Conservation (phyloP, 129 eudicot species). For the Kitagawia praeruptora region DNA sequence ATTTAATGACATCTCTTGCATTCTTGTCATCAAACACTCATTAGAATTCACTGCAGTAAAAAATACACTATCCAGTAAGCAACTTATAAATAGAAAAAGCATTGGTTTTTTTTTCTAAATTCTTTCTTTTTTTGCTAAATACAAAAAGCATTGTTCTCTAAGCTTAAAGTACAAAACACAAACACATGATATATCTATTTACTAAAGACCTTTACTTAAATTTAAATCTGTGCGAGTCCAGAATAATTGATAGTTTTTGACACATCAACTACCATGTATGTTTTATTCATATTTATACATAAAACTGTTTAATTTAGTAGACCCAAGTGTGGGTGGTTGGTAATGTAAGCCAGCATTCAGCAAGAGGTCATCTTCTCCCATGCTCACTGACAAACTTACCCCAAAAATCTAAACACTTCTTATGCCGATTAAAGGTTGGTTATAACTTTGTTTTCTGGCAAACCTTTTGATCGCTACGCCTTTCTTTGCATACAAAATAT, state of each 20-base stretch:
- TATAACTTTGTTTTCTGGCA: neutral
- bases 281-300: neutral
- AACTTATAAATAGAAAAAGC: neutral
- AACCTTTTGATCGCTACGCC: neutral
- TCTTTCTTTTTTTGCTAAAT: neutral
- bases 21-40: slow-evolving; percentile 93
- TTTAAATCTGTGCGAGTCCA: neutral
- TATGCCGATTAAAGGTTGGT: slow-evolving; percentile 26
- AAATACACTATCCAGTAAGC: neutral
- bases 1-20: slow-evolving; percentile 98
- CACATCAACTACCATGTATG: neutral
- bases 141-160: neutral
- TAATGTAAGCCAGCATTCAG: neutral
- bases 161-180: neutral
- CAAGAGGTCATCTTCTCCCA: neutral
- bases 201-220: neutral
- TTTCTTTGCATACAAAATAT: too few species aligned
- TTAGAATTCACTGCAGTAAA: slow-evolving; percentile 67
- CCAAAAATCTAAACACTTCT: slow-evolving; percentile 21
- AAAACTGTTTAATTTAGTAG: neutral
- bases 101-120: neutral
- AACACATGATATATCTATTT: neutral
- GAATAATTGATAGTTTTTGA: neutral
- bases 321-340: neutral
- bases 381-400: slow-evolving; percentile 32